Evolutionary conservation across 306 rosid species (phyloP), one percentile per base, ranked within the genome.

Genomic region (Vigna trinervia): DNA sequence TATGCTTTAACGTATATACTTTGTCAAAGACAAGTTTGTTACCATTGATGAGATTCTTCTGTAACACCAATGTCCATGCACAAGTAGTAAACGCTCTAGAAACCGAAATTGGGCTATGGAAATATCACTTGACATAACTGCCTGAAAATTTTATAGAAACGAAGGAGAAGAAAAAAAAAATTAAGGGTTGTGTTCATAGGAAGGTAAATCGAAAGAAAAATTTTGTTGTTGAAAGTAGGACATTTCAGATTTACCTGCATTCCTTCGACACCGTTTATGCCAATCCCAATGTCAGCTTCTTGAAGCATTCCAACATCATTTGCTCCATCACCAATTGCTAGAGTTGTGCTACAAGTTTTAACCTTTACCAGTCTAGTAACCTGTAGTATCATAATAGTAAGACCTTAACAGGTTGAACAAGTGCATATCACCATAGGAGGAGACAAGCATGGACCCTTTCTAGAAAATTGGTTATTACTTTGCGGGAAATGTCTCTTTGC

Each of bases 11-110:
- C 41, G 59, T 30, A 38, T 14, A 2, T 11, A 34, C 38, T 34
- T 36, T 28, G 62, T 52, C 12, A 10, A 43, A 17, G 48, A 69
- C 26, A 67, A 23, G 63, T 63, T 9, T 57, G 32, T 58, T 88
- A 94, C 98, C 97, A 90, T 92, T 82, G 94, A 80, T 15, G 98
- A 86, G 80, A 92, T 94, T 70, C 98, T 92, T 84, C 96, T 89
- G 89, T 94, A 94, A 80, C 98, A 94, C 98, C 98, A 94, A 85
- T 94, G 98, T 17, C 98, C 98, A 67, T 94, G 98, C 58, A 92
- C 96, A 59, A 94, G 97, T 62, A 94, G 95, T 67, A 94, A 85
- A 80, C 95, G 91, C 78, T 92, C 97, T 75, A 94, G 86, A 82
- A 84, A 94, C 59, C 89, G 92, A 77, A 94, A 94, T 84, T 94